Conservation (phyloP, 148 eudicot genomes). For the Talinum fruticosum region DNA sequence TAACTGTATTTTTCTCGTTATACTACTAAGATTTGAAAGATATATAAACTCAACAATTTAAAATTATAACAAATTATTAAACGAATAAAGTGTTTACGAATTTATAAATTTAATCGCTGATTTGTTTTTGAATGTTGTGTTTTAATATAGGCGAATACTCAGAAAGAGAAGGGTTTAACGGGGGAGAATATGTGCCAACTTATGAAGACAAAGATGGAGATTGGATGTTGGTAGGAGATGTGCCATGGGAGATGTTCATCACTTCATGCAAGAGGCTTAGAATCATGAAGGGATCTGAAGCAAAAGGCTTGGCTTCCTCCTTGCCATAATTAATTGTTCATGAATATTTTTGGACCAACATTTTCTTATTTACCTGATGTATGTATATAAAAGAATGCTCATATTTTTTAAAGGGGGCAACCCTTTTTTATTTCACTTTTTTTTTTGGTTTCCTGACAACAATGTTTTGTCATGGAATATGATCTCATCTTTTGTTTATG, state of each 20-base stretch:
- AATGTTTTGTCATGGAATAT: conserved; percentile 7
- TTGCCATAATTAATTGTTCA: conserved; percentile 4
- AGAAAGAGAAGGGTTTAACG: conserved; percentile 34
- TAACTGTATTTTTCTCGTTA: neutral
- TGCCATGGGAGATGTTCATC: conserved; percentile 42
- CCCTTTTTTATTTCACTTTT: neutral
- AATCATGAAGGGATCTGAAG: conserved; percentile 34
- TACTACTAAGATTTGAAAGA: too few relatives aligned
- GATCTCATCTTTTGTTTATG: neutral
- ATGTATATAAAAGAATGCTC: conserved; percentile 15
- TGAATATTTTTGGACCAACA: neutral
- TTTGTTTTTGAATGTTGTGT: neutral
- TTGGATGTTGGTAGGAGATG: conserved; percentile 43
- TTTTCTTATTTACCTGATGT: conserved; percentile 11
- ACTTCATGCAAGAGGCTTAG: conserved; percentile 38
- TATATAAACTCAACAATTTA: too few relatives aligned
- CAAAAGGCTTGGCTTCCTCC: conserved; percentile 26
- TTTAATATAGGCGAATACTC: conserved; percentile 20
- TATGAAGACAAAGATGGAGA: conserved; percentile 44
- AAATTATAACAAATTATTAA: too few relatives aligned
- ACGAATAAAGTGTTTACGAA: too few relatives aligned
- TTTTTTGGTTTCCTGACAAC: neutral
- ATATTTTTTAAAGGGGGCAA: neutral
- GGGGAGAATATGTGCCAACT: conserved; percentile 28
- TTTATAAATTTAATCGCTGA: too few relatives aligned